Evolutionary conservation across 2,329 filamentous ascomycete genomes (phyloP).

Genomic region (Colletotrichum siamense): DNA sequence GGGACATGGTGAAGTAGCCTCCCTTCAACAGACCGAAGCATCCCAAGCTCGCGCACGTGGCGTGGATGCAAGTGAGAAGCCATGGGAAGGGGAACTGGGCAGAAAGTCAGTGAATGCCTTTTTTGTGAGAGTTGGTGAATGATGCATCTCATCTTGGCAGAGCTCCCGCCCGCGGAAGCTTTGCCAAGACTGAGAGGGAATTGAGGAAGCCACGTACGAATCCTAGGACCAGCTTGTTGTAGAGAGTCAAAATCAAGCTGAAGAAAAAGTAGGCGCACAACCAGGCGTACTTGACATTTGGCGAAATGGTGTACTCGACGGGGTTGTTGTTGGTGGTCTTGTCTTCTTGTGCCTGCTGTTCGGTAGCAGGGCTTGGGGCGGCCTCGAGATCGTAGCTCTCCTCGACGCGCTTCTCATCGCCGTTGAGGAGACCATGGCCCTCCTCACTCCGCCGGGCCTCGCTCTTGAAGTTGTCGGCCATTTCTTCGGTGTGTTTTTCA

Average conservation of each 20-base stretch:
- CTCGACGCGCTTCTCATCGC: constrained; percentile 23
- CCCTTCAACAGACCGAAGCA: constrained; percentile 57
- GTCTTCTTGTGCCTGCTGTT: constrained; percentile 7
- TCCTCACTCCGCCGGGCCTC: constrained; percentile 23
- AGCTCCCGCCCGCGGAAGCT: not conserved
- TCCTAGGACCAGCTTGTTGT: constrained; percentile 64
- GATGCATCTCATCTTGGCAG: not conserved
- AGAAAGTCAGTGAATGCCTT: constrained; percentile 1
- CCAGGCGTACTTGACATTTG: constrained; percentile 54
- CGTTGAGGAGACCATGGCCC: constrained; percentile 23
- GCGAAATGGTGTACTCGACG: constrained; percentile 48
- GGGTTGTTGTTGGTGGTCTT: constrained; percentile 11
- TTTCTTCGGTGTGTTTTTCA: not conserved
- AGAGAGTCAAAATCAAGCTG: constrained; percentile 56
- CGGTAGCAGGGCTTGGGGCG: constrained; percentile 4
- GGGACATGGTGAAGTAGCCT: constrained; percentile 58
- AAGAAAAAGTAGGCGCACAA: constrained; percentile 58
- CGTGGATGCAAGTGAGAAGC: constrained; percentile 64
- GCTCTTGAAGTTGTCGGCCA: constrained; percentile 24
- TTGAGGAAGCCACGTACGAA: constrained; percentile 39
- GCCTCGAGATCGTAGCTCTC: constrained; percentile 24
- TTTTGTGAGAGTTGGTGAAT: not conserved
- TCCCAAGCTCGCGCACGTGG: constrained; percentile 62
- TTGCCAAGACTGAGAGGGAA: not conserved
- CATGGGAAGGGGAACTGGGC: constrained; percentile 63